Base-by-base conservation (phyloP, 2,329 filamentous ascomycete species). In the Botrytis tulipae region DNA sequence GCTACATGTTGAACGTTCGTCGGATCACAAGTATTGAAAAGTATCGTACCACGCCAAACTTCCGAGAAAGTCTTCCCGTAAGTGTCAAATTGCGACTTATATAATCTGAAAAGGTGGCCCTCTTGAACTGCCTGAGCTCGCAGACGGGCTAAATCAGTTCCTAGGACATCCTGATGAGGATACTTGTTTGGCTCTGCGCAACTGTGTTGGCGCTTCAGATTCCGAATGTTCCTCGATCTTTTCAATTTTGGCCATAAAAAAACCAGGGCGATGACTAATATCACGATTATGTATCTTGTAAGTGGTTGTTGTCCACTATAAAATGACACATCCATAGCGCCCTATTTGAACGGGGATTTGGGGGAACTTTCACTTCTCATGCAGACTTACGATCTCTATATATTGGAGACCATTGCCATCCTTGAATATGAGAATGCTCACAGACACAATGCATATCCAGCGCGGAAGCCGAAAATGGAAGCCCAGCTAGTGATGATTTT, bases 21-120 rank as follows among this genome's bases (percentile, higher is more conserved):
- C 29, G 42, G n/a, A 59, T 71, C 69, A 22, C 12, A 63, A 25
- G 69, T 71, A 61, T 71, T 71, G 29, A 71, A 63, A 2, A 71
- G 44, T 22, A 40, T 29, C n/a, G 40, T 63, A 63, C 57, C 69
- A 35, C 57, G 40, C 57, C 57, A 63, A 20, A 46, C 44, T 37
- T 71, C 69, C n/a, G 60, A 32, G 48, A 57, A 71, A 48, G 69
- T 71, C 32, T 71, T 71, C 37, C 69, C 69, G 40, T 71, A 63
- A n/a, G 32, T 46, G 32, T 51, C 59, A 14, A 71, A 71, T 40
- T 71, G 57, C 12, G 57, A 46, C 35, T 37, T 44, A 20, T 63
- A 63, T 6, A 71, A 35, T 60, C 37, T 71, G 57, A 71, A 63
- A 32, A 63, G 44, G 22, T 18, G 29, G 4, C 69, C 69, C 22